These are phyloP conservation scores for Globisporangium mamillatum DNA, from an alignment of 352 stramenopile species.

Conservation along the genomic window DNA sequence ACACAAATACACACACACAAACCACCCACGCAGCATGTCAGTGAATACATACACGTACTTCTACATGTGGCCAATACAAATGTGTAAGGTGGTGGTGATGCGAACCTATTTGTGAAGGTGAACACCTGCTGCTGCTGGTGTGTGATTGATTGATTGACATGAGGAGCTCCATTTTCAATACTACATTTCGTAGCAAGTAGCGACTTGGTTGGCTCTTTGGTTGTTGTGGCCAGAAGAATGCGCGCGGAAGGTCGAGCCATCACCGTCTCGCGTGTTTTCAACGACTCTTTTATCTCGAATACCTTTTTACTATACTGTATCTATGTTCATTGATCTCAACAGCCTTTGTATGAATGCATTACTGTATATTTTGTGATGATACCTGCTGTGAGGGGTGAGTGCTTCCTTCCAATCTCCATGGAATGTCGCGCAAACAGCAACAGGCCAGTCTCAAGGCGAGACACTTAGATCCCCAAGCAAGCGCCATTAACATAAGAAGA, in stretches of 20 bases:
- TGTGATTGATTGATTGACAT: too few species aligned
- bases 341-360: neutral
- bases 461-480: neutral
- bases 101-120: too few species aligned
- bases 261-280: neutral
- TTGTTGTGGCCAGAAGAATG: constrained; percentile 8
- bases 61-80: neutral
- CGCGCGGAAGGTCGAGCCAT: constrained; percentile 7
- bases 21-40: neutral
- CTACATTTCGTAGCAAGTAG: neutral
- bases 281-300: neutral
- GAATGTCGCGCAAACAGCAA: constrained; percentile 4
- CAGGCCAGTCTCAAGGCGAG: neutral
- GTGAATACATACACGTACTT: neutral
- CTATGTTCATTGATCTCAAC: neutral
- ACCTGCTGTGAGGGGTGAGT: neutral
- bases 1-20: constrained; percentile 14
- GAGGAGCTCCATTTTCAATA: neutral
- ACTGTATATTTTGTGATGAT: neutral
- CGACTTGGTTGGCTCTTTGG: neutral
- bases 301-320: neutral
- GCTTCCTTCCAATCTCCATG: neutral
- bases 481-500: neutral
- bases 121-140: too few species aligned
- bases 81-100: neutral